Conservation (phyloP, 768 basidiomycete species). For the Trichaptum fuscoviolaceum region DNA sequence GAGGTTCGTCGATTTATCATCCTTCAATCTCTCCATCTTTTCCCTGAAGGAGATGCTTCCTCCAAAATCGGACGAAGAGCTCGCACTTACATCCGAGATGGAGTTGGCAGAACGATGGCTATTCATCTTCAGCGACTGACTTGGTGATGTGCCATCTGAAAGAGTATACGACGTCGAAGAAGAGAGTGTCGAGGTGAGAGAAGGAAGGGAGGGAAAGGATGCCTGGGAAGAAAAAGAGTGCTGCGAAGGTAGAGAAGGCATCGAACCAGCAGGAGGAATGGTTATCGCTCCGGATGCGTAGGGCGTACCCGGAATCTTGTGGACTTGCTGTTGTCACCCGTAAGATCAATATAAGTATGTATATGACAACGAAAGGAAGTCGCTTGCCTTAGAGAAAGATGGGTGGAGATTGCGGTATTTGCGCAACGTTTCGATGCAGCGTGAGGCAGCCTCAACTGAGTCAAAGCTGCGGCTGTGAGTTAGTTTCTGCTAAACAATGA, state of each 20-base stretch:
- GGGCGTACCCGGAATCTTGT: conserved; percentile 75
- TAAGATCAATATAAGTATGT: conserved; percentile 27
- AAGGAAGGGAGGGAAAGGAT: conserved; percentile 18
- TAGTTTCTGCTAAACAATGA: background rate
- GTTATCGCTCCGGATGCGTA: conserved; percentile 40
- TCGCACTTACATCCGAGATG: conserved; percentile 4
- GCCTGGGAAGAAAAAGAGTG: conserved; percentile 16
- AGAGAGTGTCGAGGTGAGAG: conserved; percentile 10
- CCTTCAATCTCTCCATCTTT: conserved; percentile 73
- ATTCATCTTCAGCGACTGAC: background rate
- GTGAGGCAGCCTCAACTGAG: conserved; percentile 60
- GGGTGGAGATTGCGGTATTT: conserved; percentile 77
- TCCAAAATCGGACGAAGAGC: background rate
- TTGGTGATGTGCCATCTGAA: background rate
- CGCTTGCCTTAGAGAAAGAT: conserved; percentile 74
- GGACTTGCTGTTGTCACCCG: conserved; percentile 45
- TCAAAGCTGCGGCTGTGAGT: conserved; percentile 51
- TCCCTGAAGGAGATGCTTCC: conserved; percentile 51
- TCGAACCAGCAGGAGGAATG: conserved; percentile 13
- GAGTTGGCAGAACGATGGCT: background rate
- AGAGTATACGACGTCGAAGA: background rate
- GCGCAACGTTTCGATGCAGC: conserved; percentile 66
- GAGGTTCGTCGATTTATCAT: conserved; percentile 64
- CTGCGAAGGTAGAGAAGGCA: conserved; percentile 12
- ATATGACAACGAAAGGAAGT: conserved; percentile 9